Conservation (phyloP, 345 rosid species). For the Pistacia atlantica region DNA sequence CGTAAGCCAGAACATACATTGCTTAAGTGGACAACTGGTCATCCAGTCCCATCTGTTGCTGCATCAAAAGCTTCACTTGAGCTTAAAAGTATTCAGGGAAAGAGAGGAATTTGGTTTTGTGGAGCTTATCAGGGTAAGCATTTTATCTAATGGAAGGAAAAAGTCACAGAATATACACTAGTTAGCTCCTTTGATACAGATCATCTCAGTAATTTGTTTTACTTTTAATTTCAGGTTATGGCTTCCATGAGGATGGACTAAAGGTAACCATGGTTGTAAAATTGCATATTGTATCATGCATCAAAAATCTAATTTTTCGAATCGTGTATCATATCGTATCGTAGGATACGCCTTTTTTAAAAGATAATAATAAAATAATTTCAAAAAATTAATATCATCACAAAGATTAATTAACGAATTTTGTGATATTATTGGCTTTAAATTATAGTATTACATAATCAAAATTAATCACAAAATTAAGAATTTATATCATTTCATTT, state of each 20-base stretch:
- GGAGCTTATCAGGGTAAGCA: slow-evolving; percentile 85
- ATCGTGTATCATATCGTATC: too few relatives aligned
- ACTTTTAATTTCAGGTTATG: slow-evolving; percentile 66
- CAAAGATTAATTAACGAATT: too few relatives aligned
- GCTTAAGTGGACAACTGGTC: slow-evolving; percentile 84
- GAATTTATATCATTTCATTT: too few relatives aligned
- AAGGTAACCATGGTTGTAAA: slow-evolving; percentile 30
- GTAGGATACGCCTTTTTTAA: too few relatives aligned
- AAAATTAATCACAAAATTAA: too few relatives aligned
- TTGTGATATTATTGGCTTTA: too few relatives aligned
- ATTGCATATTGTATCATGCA: too few relatives aligned
- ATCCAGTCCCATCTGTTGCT: slow-evolving; percentile 88
- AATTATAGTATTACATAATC: too few relatives aligned
- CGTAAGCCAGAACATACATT: slow-evolving; percentile 60
- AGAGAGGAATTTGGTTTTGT: slow-evolving; percentile 83
- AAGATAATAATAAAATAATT: too few relatives aligned
- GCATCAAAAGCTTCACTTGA: slow-evolving; percentile 81
- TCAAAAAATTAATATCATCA: too few relatives aligned
- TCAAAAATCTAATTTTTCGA: too few relatives aligned
- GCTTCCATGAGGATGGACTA: slow-evolving; percentile 94
- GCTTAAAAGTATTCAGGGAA: slow-evolving; percentile 78
- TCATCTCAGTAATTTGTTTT: slow-evolving; percentile 6
- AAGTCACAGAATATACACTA: not conserved
- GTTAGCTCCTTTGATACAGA: not conserved
- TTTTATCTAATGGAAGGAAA: not conserved